These are phyloP conservation scores for Boletus rubescentipes DNA, from an alignment of 768 basidiomycete genomes.

Conservation along the genomic window DNA sequence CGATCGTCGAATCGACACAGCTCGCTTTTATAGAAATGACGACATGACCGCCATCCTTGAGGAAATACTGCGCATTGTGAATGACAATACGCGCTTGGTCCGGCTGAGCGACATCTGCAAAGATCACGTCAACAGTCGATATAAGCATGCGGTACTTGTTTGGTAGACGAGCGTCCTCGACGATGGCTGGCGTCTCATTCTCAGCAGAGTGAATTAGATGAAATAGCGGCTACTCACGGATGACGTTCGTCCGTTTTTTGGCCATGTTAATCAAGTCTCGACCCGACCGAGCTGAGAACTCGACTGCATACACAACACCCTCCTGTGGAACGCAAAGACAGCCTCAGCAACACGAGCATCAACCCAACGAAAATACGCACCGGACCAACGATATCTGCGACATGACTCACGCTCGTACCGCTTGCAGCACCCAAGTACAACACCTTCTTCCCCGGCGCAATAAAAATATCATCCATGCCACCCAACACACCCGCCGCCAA, in stretches of 20 bases:
- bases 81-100: slow-evolving; percentile 98
- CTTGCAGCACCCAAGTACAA: slow-evolving; percentile 97
- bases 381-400: slow-evolving; percentile 97
- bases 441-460: slow-evolving; percentile 92
- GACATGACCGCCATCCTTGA: slow-evolving; percentile 89
- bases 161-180: slow-evolving; percentile 96
- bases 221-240: slow-evolving; percentile 59
- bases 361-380: slow-evolving; percentile 43
- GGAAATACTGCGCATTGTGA: slow-evolving; percentile 91
- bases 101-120: slow-evolving; percentile 97
- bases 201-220: neutral
- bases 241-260: slow-evolving; percentile 98
- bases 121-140: slow-evolving; percentile 94
- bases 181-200: slow-evolving; percentile 60
- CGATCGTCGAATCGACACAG: slow-evolving; percentile 95
- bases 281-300: slow-evolving; percentile 95
- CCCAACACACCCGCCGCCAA: slow-evolving; percentile 95
- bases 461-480: slow-evolving; percentile 91
- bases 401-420: slow-evolving; percentile 97
- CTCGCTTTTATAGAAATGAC: slow-evolving; percentile 99
- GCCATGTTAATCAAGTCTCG: slow-evolving; percentile 99
- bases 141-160: slow-evolving; percentile 98
- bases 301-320: slow-evolving; percentile 96
- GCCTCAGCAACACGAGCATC: slow-evolving; percentile 4
- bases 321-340: slow-evolving; percentile 50